Evolutionary conservation across 371 early-diverging fungal genomes (phyloP).

Genomic region (Batrachochytrium dendrobatidis): DNA sequence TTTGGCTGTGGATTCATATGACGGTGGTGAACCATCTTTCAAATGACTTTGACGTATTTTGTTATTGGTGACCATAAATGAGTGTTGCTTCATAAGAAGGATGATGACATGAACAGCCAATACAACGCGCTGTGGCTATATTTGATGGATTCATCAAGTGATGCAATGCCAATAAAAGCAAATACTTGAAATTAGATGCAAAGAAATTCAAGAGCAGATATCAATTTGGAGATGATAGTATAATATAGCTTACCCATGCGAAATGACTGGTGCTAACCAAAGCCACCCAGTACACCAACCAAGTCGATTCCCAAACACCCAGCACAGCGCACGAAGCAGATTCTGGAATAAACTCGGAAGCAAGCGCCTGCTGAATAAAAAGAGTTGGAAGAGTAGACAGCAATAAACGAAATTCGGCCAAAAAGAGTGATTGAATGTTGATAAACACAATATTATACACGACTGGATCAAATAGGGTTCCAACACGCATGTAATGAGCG

Average conservation of each 20-base stretch:
- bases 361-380: background rate
- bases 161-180: too few relatives aligned
- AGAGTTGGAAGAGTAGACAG: background rate
- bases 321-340: background rate
- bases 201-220: too few relatives aligned
- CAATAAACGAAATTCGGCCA: background rate
- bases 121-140: background rate
- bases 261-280: background rate
- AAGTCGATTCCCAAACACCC: background rate
- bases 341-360: background rate
- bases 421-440: background rate
- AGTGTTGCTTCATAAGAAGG: slow-evolving; percentile 7
- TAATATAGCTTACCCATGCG: background rate
- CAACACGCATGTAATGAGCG: background rate
- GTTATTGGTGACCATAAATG: background rate
- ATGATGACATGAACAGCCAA: background rate
- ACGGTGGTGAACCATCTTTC: too few relatives aligned
- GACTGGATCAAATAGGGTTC: background rate
- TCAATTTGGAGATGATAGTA: background rate
- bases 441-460: background rate
- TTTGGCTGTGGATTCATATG: too few relatives aligned
- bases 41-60: background rate
- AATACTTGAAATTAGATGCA: too few relatives aligned
- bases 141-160: too few relatives aligned
- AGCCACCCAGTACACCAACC: background rate